Percentiles rank a stretch among this genome's conserved stretches.
Conservation (phyloP, 257 asterid species). For the Leonotis leonurus region DNA sequence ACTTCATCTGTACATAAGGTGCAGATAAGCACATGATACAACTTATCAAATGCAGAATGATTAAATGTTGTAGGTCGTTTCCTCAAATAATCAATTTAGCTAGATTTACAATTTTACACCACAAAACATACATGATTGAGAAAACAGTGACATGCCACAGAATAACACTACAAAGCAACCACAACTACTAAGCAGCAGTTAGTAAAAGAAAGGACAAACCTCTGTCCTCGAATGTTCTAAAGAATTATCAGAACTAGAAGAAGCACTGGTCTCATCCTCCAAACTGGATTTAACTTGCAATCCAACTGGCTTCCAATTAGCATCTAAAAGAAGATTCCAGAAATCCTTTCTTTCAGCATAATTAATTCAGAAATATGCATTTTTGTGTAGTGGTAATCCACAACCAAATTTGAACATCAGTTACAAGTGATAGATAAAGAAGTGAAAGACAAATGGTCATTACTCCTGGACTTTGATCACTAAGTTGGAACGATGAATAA, state of each 20-base stretch:
- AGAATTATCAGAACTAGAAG: conserved; percentile 31
- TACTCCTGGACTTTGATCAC: neutral
- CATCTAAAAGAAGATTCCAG: conserved; percentile 21
- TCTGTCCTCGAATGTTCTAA: conserved; percentile 31
- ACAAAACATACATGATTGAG: neutral
- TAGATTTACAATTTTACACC: too few relatives aligned
- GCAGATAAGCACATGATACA: neutral
- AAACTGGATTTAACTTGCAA: conserved; percentile 40
- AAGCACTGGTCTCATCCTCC: conserved; percentile 43
- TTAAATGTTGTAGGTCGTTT: neutral
- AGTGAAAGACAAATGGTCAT: neutral
- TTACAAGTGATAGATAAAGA: neutral
- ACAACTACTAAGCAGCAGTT: neutral
- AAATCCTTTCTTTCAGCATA: conserved; percentile 1
- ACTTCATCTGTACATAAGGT: neutral
- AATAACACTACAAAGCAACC: neutral
- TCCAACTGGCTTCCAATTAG: conserved; percentile 34
- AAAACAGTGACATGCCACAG: neutral
- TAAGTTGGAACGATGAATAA: conserved; percentile 2
- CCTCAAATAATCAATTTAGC: too few relatives aligned
- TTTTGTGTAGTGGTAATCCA: neutral
- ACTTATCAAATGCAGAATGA: neutral
- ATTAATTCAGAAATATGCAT: neutral
- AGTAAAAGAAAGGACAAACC: conserved; percentile 29
- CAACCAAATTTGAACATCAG: neutral